Evolutionary conservation across 768 basidiomycete species (phyloP), one percentile per base, ranked within the genome.

Genomic region (Boletus edulis): DNA sequence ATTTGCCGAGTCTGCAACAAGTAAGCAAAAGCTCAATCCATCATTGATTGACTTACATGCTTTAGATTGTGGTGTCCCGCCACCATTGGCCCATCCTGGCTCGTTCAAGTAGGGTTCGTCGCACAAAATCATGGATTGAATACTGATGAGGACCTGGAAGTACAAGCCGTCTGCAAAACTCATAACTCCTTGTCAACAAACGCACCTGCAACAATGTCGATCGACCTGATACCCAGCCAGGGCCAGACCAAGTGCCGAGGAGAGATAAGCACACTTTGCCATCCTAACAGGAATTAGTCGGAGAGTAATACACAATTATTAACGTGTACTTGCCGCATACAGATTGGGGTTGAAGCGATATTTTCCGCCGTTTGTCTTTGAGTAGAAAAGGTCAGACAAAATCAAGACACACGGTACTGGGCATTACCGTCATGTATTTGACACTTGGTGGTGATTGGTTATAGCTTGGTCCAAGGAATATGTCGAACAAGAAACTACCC

Each of bases 61-160:
- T 62, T 77, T 78, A 32, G 92, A 94, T 59, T 83, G 80, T 3
- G 89, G 80, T 24, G 85, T 88, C 27, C 92, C 92, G 15, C 78
- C 83, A 53, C 82, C 80, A 40, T 72, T 73, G 20, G 90, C 86
- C 90, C 90, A 91, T 24, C 89, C 93, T 18, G 94, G 94, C 68
- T 98, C 94, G 61, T 96, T 96, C 56, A 94, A 71, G 68, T 94
- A 96, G 10, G 95, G 86, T 54, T 88, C 94, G 18, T 96, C 95
- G 58, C 90, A 94, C 24, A 97, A 76, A 61, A 97, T 96, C 91
- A 98, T 93, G 15, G 91, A 93, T 75, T 97, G 95, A 32, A 98
- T 95, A 15, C 94, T 95, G 38, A 97, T 90, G 40, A 98, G 78
- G 37, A 95, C 85, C 81, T 83, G 48, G 20, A 60, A 11, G 41